Evolutionary conservation across 2,329 filamentous ascomycete species (phyloP), one percentile per base, ranked within the genome.

Genomic region (Fusarium sp.): DNA sequence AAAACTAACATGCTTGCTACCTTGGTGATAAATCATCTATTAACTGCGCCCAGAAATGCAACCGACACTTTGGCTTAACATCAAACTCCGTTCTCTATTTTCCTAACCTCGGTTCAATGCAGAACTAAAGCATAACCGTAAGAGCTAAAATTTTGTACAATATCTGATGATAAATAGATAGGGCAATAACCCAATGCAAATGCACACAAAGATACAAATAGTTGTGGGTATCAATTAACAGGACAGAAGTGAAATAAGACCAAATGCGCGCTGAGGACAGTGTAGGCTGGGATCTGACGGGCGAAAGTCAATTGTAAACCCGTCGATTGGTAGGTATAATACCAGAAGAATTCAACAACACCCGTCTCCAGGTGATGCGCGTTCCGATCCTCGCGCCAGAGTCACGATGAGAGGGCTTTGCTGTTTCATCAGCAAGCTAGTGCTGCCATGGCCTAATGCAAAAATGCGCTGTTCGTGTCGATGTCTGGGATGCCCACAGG

Each of bases 201-300:
- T 61, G 60, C 60, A 64, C 54, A 46, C 38, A 59, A 57, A 44
- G 75, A 67, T 67, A 54, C 50, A 71, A 59, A 64, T 50, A 58
- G 53, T 67, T 49, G 54, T 61, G 77, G 77, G 77, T 79, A 79
- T 79, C 77, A 77, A 78, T 76, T 66, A 76, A 76, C 69, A 76
- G 42, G 56, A 38, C 67, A 76, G 76, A 79, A 78, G 74, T 54
- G 67, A 76, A 77, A 52, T 19, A 72, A 57, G 56, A 50, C 28
- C 50, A 54, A 64, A 61, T 44, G 49, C 40, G 30, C 52, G 43
- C 60, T 44, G 43, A 53, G 44, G 21, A 21, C 50, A 67, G 23
- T 28, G 40, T 44, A 38, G 43, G 42, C 58, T 67, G 46, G 46
- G 37, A 28, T 56, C 33, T 42, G 59, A 53, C 33, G 40, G 50